Conservation (phyloP, 495 filamentous ascomycete species). For the Hypoxylon trugodes region DNA sequence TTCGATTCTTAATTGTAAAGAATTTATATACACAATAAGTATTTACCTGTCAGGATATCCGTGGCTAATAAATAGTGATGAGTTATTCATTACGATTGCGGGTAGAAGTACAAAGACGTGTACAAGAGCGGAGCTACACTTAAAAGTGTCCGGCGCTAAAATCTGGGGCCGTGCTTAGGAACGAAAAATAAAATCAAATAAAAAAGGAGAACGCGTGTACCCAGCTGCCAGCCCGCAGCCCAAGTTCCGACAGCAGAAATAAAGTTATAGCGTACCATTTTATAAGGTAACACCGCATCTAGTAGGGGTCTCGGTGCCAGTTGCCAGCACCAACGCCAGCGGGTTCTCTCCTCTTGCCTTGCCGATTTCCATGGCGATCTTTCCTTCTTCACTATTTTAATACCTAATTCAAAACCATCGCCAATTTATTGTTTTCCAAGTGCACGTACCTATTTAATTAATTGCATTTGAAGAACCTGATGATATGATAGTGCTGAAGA, state of each 20-base stretch:
- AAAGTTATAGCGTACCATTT: conserved; percentile 38
- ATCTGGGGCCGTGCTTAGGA: conserved; percentile 21
- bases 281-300: conserved; percentile 23
- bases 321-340: background rate
- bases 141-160: conserved; percentile 21
- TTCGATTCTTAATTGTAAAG: too few relatives aligned
- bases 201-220: conserved; percentile 15
- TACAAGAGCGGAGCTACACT: conserved; percentile 3
- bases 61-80: background rate
- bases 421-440: background rate
- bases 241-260: conserved; percentile 21
- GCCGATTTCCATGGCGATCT: background rate
- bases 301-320: conserved; percentile 12
- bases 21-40: too few relatives aligned
- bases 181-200: too few relatives aligned
- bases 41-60: background rate
- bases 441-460: too few relatives aligned
- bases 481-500: background rate
- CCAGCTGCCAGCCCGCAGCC: conserved; percentile 6
- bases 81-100: background rate
- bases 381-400: background rate
- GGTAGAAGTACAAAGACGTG: too few relatives aligned
- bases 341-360: conserved; percentile 10
- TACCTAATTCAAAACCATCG: background rate
- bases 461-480: too few relatives aligned